Conservation (phyloP, 1,284 basidiomycete species). For the Irpex rosettiformis region DNA sequence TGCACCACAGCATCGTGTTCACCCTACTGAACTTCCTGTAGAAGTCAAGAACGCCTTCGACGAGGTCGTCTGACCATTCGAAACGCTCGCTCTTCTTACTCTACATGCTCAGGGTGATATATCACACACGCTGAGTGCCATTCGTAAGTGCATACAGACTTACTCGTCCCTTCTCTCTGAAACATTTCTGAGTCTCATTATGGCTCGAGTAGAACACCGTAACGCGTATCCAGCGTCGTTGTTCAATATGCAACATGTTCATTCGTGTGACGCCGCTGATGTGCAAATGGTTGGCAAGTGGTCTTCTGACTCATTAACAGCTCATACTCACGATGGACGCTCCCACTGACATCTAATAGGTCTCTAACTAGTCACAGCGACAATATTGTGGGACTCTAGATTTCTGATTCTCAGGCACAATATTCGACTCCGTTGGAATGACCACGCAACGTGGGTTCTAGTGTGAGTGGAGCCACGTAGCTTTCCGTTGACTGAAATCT, state of each 20-base stretch:
- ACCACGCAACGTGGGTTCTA: not conserved
- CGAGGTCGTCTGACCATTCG: not conserved
- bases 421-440: not conserved
- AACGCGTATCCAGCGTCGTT: not conserved
- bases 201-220: too few relatives aligned
- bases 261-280: not conserved
- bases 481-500: not conserved
- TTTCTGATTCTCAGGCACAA: not conserved
- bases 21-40: not conserved
- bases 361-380: not conserved
- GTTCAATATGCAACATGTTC: not conserved
- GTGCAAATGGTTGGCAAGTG: not conserved
- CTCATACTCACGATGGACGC: not conserved
- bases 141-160: not conserved
- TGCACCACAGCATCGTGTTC: not conserved
- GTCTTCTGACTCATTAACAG: not conserved
- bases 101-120: too few relatives aligned
- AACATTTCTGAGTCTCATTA: not conserved
- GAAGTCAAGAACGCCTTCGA: not conserved
- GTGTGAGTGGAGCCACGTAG: not conserved
- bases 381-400: not conserved
- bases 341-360: not conserved
- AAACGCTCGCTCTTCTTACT: not conserved
- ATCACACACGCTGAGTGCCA: not conserved
- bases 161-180: not conserved